phyloP scores from a whole-genome alignment of 768 basidiomycete genomes.

The Phaeolepiota aurea region DNA sequence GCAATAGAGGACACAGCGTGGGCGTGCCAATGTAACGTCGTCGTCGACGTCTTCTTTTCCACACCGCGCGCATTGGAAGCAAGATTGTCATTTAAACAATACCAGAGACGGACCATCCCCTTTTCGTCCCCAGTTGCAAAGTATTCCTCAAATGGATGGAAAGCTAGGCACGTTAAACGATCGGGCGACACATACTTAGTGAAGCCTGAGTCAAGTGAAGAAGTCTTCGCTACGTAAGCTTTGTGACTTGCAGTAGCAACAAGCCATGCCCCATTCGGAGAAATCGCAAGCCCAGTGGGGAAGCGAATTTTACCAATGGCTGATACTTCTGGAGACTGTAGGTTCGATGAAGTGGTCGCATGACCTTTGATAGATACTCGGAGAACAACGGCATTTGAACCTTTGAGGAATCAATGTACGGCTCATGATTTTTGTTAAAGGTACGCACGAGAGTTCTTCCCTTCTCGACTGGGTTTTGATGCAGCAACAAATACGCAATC shows the following conservation, averaged over 20 bases:
- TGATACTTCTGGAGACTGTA: constrained; percentile 35
- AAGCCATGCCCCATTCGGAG: constrained; percentile 71
- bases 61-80: constrained; percentile 45
- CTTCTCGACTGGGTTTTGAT: constrained; percentile 30
- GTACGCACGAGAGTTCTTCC: constrained; percentile 17
- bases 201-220: constrained; percentile 55
- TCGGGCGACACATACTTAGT: constrained; percentile 81
- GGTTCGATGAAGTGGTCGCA: constrained; percentile 24
- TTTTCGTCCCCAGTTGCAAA: constrained; percentile 91
- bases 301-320: constrained; percentile 60
- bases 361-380: constrained; percentile 52
- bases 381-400: constrained; percentile 50
- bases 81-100: constrained; percentile 67
- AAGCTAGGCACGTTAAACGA: constrained; percentile 71
- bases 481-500: constrained; percentile 66
- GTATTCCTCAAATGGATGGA: constrained; percentile 86
- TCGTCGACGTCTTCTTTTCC: constrained; percentile 78
- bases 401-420: constrained; percentile 16
- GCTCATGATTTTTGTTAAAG: constrained; percentile 2
- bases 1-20: constrained; percentile 83
- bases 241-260: constrained; percentile 70
- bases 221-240: constrained; percentile 61
- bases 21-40: constrained; percentile 93
- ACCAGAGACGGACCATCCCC: constrained; percentile 87
- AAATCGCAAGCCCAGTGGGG: constrained; percentile 59